Base-by-base conservation (phyloP, 1,284 basidiomycete genomes). In the Ceratobasidium sp. region DNA sequence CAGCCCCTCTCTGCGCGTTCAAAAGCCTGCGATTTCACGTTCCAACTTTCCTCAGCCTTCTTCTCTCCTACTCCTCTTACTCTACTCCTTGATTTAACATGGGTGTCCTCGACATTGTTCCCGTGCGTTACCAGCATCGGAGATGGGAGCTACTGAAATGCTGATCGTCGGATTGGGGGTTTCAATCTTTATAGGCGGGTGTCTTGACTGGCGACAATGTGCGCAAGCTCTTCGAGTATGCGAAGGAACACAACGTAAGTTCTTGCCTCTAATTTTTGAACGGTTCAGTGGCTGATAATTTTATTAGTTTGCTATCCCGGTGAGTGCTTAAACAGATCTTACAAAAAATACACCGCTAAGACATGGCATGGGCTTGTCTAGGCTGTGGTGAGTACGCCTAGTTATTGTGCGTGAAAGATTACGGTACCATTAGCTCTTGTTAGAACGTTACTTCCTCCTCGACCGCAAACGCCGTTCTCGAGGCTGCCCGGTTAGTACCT, bases 141-240 rank as follows among this genome's bases (percentile, higher is more conserved):
- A 41, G 36, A 33, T 53, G 24, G 36, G 44, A 17, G 50, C 31
- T 59, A 33, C 69, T 67, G 71, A 66, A 62, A 71, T 44, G 41
- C 73, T 63, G 31, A 73, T 54, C 57, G n/a, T 29, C 51, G 69
- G 36, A 27, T 53, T 47, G 45, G 15, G 51, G 36, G 36, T 11
- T 41, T 41, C 11, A 11, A 11, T 41, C 36, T 41, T 41, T 73
- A 44, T 77, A 95, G 94, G 86, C 93, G 83, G 95, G 95, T 80
- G 95, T 97, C 78, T 84, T 97, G 80, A 94, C 93, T 78, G 95
- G 94, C 84, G 91, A 95, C 80, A 89, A 96, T 82, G 91, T 93
- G 80, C 89, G 93, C 84, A 94, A 93, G 84, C 86, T 97, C 79
- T 95, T 96, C 82, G 90, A 95, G 81, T 94, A 96, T 84, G 94